Evolutionary conservation across 345 rosid species (phyloP).

Genomic region (Hypericum androsaemum): DNA sequence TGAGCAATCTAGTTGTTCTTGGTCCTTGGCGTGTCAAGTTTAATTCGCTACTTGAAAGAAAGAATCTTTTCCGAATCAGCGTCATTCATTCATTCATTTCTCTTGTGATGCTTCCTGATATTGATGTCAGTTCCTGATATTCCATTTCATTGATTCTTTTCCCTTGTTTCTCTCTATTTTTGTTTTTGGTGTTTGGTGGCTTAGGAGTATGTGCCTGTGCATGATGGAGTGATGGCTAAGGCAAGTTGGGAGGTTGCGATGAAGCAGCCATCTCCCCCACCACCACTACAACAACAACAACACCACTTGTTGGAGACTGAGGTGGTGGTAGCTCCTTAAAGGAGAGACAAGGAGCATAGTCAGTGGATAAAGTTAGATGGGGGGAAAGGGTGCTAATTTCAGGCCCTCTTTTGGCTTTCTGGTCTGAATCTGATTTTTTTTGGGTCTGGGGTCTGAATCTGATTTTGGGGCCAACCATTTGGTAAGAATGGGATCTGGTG

Average conservation of each 20-base stretch:
- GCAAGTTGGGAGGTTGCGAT: constrained; percentile 70
- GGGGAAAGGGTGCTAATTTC: background rate
- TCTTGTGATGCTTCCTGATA: background rate
- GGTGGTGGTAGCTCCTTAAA: constrained; percentile 41
- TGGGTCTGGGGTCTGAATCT: background rate
- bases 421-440: background rate
- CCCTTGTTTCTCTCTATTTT: background rate
- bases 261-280: constrained; percentile 17
- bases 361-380: background rate
- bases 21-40: background rate
- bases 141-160: constrained; percentile 15
- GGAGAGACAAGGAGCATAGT: constrained; percentile 1
- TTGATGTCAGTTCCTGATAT: constrained; percentile 8
- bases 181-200: background rate
- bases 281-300: constrained; percentile 20
- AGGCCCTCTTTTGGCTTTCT: background rate
- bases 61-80: constrained; percentile 9
- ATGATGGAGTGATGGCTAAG: constrained; percentile 64
- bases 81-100: background rate
- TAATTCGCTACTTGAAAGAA: constrained; percentile 11
- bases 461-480: too few relatives aligned
- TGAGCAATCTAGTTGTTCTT: constrained; percentile 8
- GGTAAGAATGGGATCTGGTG: too few relatives aligned
- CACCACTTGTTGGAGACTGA: constrained; percentile 38
- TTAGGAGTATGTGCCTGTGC: constrained; percentile 80